Base-by-base conservation (phyloP, 163 green algal species). In the Picocystis sp. region DNA sequence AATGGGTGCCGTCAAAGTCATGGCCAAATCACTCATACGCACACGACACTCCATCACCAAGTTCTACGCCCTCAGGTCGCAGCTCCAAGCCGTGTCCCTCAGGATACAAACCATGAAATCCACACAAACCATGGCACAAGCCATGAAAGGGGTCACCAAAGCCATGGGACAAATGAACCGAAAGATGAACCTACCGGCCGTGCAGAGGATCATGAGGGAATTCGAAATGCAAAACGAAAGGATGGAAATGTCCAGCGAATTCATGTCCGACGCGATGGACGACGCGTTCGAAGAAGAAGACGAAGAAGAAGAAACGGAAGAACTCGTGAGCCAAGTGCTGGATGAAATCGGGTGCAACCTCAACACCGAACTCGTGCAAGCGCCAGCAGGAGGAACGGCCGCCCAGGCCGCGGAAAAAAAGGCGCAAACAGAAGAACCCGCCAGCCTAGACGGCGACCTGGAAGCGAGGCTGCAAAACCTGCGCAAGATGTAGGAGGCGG, bases 231-330 rank as follows among this genome's bases (percentile, higher is more conserved):
- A 96, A 72, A 97, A 97, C 57, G 83, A 93, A 66, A 66, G 63
- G 15, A 98, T 98, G 90, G 87, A 98, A 63, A 93, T 93, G 81
- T 93, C 83, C 0, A 79, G 71, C 55, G 89, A 97, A 49, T 85
- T 94, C 67, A 95, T 97, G 87, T 86, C 82, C 1, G 86, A 94
- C 58, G 84, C 84, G 0, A 78, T 94, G n/a, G 83, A 94, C 60
- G 81, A 94, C 47, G 81, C 77, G 11, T 79, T 92, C 57, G 81
- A 82, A 75, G 81, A 23, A 57, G 53, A 72, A 34, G 87, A 77
- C 14, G 86, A 95, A 73, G 89, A 94, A 62, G 87, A 94, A 62
- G 85, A 98, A 70, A 89, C 81, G 8, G 82, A 96, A 48, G 80
- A 92, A 47, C 74, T 96, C 41, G 83, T 98, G 2, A 80, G 67